phyloP scores from a whole-genome alignment of 306 rosid genomes.

The Glycyrrhiza uralensis region DNA sequence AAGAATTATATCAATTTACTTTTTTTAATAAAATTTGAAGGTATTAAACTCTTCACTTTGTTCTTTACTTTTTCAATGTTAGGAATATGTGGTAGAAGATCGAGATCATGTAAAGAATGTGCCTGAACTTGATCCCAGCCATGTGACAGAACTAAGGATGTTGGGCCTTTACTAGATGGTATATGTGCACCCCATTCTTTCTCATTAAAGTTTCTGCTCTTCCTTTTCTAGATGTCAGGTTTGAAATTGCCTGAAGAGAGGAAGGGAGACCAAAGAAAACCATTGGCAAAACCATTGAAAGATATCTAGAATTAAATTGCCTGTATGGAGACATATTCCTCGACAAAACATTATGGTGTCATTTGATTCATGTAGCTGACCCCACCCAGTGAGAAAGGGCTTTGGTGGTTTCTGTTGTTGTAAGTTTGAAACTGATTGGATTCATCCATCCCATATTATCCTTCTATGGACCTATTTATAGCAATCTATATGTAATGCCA shows the following conservation, averaged over 20 bases:
- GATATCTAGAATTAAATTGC: background rate
- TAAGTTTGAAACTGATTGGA: background rate
- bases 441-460: conserved; percentile 6
- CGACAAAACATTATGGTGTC: background rate
- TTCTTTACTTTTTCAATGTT: conserved; percentile 16
- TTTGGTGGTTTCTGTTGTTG: background rate
- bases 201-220: background rate
- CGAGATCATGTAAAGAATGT: conserved; percentile 42
- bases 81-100: conserved; percentile 95
- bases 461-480: background rate
- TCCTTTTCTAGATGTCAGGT: conserved; percentile 6
- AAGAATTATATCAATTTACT: background rate
- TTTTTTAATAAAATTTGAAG: background rate
- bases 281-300: background rate
- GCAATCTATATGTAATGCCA: background rate
- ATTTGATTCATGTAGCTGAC: background rate
- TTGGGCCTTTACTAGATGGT: conserved; percentile 83
- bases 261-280: background rate
- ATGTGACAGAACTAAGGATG: conserved; percentile 89
- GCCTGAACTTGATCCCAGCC: conserved; percentile 91
- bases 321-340: background rate
- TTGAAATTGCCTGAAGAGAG: background rate
- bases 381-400: background rate
- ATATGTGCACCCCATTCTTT: conserved; percentile 17
- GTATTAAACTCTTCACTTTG: conserved; percentile 13